A percentile compares a stretch with the other conserved stretches of the same genome.
phyloP scores from a whole-genome alignment of 2,329 filamentous ascomycete species.

The Nemania diffusa region DNA sequence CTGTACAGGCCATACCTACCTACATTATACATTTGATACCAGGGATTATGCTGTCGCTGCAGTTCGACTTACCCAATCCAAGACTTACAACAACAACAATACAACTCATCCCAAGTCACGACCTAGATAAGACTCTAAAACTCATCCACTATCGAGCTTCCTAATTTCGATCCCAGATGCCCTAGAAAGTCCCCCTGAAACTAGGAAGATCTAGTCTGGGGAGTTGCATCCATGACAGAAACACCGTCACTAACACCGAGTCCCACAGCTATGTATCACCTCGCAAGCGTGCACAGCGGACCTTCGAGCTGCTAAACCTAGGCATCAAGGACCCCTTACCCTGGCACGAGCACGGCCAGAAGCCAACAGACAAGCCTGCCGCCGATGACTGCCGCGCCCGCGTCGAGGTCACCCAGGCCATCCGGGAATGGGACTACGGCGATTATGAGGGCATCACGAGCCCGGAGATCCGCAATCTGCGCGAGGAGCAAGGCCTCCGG shows the following conservation, averaged over 20 bases:
- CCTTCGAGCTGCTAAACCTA: conserved; percentile 87
- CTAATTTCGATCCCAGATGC: background rate
- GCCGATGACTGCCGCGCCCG: conserved; percentile 65
- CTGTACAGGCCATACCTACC: too few relatives aligned
- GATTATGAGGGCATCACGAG: conserved; percentile 85
- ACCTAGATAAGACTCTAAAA: background rate
- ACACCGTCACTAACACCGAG: conserved; percentile 5
- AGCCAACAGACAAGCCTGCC: conserved; percentile 44
- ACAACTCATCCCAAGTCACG: too few relatives aligned
- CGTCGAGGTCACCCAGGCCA: conserved; percentile 75
- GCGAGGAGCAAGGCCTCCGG: conserved; percentile 65
- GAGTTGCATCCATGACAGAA: background rate
- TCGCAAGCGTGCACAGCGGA: conserved; percentile 83
- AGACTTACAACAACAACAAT: background rate
- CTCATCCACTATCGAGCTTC: background rate
- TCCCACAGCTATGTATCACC: conserved; percentile 80
- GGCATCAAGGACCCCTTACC: conserved; percentile 76
- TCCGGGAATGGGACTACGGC: conserved; percentile 90
- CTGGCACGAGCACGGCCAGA: conserved; percentile 67
- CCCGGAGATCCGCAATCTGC: conserved; percentile 70
- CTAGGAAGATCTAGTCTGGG: background rate
- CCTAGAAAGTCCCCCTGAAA: background rate
- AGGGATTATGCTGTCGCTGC: background rate
- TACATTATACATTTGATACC: background rate
- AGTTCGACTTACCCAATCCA: background rate